Percentiles rank a stretch among this genome's conserved stretches.
Evolutionary conservation across 345 rosid species (phyloP).

Genomic region (Mangifera indica): DNA sequence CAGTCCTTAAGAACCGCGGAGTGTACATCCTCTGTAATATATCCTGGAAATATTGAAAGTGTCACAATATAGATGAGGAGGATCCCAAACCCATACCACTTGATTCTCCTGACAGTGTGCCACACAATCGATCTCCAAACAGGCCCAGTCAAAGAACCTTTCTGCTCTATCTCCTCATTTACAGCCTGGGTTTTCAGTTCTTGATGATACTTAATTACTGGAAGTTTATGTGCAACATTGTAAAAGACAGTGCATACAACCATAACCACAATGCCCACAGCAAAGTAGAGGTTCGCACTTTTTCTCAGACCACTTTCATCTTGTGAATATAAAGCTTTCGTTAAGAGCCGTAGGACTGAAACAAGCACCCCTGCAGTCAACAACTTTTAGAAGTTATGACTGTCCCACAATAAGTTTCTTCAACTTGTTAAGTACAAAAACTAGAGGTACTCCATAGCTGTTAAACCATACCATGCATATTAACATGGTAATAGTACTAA

Average conservation of each 20-base stretch:
- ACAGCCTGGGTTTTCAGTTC: conserved; percentile 58
- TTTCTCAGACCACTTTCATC: conserved; percentile 67
- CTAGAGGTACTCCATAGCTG: neutral
- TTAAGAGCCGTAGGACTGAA: conserved; percentile 69
- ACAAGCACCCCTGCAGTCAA: conserved; percentile 81
- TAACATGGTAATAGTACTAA: neutral
- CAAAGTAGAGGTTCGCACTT: conserved; percentile 80
- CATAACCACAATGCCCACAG: conserved; percentile 72
- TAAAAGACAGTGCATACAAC: conserved; percentile 59
- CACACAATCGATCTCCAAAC: conserved; percentile 64
- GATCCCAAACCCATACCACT: conserved; percentile 77
- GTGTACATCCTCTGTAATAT: conserved; percentile 85
- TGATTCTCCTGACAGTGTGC: conserved; percentile 57
- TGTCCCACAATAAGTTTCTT: neutral
- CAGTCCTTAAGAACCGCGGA: conserved; percentile 78
- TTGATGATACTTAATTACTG: conserved; percentile 69
- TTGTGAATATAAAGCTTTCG: conserved; percentile 78
- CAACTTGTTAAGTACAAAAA: conserved; percentile 3
- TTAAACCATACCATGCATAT: neutral
- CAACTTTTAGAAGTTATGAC: conserved; percentile 4
- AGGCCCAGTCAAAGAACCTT: conserved; percentile 50
- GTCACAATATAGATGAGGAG: conserved; percentile 70
- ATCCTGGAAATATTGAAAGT: conserved; percentile 85
- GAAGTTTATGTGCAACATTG: conserved; percentile 74
- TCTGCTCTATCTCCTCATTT: conserved; percentile 48